Base-by-base conservation (phyloP, 1,284 basidiomycete species). In the Athelia psychrophila region DNA sequence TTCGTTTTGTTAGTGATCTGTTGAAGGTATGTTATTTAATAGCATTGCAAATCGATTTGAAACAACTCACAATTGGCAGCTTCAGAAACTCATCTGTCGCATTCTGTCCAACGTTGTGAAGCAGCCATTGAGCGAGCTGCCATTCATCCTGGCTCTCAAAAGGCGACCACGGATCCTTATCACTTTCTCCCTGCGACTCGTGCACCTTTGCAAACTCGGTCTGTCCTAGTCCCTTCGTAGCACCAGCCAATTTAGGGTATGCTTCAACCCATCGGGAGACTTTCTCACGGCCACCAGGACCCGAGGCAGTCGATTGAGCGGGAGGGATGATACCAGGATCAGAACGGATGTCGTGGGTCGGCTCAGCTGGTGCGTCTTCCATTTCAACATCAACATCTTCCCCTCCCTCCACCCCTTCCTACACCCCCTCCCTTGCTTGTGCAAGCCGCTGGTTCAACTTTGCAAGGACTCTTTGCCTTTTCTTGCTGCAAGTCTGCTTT, bases 81-180 rank as follows among this genome's bases (percentile, higher is more conserved):
- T 68, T 65, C 2, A 72, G 55, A 47, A 64, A 70, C 18, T 60
- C 51, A 15, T 72, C 61, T 3, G 66, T 64, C 19, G 62, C 52
- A 3, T 47, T 47, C 18, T 64, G 63, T 20, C 64, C 66, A 3
- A 69, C 51, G 0, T 66, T 63, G 1, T 49, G 58, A 42, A 70
- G 58, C 36, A 72, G 51, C 64, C 65, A 72, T 16, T 56, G 49
- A 2, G 64, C 66, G 0, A 72, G 58, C 32, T 64, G 55, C 63
- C 66, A 68, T 45, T 69, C 65, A 0, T 66, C 58, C n/a, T 55
- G 25, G 30, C 40, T 20, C 10, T 51, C 51, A 45, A 67, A 69
- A 20, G 67, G 66, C 0, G 52, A 49, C 57, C 59, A 69, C 3
- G 48, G 48, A 12, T 48, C 19, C 2, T 51, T 23, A 3, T 42